These are phyloP conservation scores for Colletotrichum sp. DNA, from an alignment of 2,329 filamentous ascomycete genomes.

Conservation along the genomic window DNA sequence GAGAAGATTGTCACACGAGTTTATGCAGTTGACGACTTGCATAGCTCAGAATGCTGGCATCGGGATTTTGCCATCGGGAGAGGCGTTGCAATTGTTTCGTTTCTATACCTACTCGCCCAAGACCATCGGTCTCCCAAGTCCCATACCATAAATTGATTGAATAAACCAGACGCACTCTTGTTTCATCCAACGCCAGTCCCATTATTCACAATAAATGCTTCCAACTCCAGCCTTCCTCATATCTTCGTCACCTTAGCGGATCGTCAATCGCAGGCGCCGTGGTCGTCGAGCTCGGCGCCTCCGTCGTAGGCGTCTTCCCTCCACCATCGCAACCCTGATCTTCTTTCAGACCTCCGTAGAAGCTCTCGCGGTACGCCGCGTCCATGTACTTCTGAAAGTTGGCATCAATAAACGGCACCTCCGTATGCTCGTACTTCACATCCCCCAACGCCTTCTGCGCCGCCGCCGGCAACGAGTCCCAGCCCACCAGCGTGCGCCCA, in stretches of 20 bases:
- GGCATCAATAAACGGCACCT: not conserved
- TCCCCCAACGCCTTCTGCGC: not conserved
- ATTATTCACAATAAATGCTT: not conserved
- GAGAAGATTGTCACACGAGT: not conserved
- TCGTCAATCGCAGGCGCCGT: not conserved
- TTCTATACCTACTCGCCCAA: not conserved
- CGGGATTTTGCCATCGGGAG: not conserved
- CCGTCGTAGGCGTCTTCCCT: not conserved
- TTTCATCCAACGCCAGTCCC: not conserved
- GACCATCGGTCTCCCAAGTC: not conserved
- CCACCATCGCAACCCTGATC: not conserved
- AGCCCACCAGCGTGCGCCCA: not conserved
- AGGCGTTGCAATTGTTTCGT: not conserved
- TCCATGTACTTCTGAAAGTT: not conserved
- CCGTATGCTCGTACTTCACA: not conserved
- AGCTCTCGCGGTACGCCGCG: not conserved
- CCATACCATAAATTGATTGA: accelerated
- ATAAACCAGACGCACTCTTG: not conserved
- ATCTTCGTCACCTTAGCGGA: accelerated
- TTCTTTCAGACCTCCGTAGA: not conserved
- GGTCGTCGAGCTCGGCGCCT: not conserved
- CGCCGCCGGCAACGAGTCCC: not conserved
- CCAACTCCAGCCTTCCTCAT: accelerated
- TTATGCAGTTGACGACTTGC: accelerated
- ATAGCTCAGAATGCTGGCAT: not conserved